Evolutionary conservation across 306 rosid species (phyloP).

Genomic region (Casuarina equisetifolia): DNA sequence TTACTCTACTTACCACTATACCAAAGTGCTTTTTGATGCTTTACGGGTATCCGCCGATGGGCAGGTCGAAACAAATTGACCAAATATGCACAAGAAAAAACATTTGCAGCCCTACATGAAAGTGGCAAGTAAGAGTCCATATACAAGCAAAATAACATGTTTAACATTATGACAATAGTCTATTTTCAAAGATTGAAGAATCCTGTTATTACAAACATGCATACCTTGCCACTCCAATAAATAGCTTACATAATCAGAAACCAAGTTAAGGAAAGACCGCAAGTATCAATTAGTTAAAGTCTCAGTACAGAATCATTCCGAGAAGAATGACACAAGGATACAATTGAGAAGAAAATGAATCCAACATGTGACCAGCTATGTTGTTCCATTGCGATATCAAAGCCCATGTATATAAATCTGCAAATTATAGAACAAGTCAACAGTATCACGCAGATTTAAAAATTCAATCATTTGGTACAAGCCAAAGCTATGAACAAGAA

Average conservation of each 20-base stretch:
- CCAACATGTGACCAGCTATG: conserved; percentile 99
- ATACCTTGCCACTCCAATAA: conserved; percentile 92
- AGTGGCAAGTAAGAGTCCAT: background rate
- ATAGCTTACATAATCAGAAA: conserved; percentile 55
- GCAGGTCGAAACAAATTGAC: conserved; percentile 87
- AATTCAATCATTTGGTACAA: conserved; percentile 19
- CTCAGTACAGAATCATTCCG: conserved; percentile 14
- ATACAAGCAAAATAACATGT: conserved; percentile 17
- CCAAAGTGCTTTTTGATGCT: conserved; percentile 95
- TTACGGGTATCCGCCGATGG: conserved; percentile 72
- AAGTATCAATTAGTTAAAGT: conserved; percentile 26
- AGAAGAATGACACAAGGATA: conserved; percentile 57
- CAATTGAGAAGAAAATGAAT: conserved; percentile 95
- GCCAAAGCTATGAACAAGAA: conserved; percentile 21
- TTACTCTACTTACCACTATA: conserved; percentile 73
- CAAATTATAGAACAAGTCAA: conserved; percentile 26
- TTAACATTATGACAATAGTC: conserved; percentile 19
- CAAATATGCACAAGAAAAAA: conserved; percentile 89
- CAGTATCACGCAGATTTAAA: conserved; percentile 19
- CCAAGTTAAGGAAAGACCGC: conserved; percentile 47
- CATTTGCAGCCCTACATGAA: conserved; percentile 85
- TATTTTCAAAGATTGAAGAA: conserved; percentile 16
- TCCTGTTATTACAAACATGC: conserved; percentile 18
- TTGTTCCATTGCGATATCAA: conserved; percentile 96
- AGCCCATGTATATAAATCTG: conserved; percentile 99